These are phyloP conservation scores for Fragilariopsis cylindrus DNA, from an alignment of 108 stramenopile genomes.

Conservation along the genomic window DNA sequence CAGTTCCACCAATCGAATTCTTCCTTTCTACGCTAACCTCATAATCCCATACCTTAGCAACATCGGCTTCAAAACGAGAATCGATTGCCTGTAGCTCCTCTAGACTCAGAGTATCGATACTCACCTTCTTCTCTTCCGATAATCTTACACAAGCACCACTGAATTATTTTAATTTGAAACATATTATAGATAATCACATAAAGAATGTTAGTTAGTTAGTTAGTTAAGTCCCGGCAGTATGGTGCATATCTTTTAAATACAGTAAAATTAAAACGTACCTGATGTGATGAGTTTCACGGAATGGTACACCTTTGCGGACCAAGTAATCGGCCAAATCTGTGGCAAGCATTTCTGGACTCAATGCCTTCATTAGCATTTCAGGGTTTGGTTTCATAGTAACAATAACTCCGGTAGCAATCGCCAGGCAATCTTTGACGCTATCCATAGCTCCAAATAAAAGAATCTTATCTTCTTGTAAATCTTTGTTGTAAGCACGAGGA, in stretches of 20 bases:
- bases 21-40: constrained; percentile 91
- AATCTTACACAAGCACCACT: constrained; percentile 88
- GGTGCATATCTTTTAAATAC: background rate
- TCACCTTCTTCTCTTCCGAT: constrained; percentile 78
- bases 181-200: background rate
- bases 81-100: constrained; percentile 85
- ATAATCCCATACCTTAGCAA: constrained; percentile 88
- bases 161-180: background rate
- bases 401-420: constrained; percentile 96
- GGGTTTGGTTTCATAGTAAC: constrained; percentile 92
- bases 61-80: constrained; percentile 86
- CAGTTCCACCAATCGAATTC: constrained; percentile 83
- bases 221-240: constrained; percentile 5
- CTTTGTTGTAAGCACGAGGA: constrained; percentile 99
- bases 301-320: constrained; percentile 98
- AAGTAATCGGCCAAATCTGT: constrained; percentile 99
- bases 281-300: constrained; percentile 99
- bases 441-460: constrained; percentile 94
- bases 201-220: constrained; percentile 3
- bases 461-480: constrained; percentile 99
- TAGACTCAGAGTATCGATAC: constrained; percentile 77
- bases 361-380: constrained; percentile 79
- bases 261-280: constrained; percentile 34
- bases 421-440: constrained; percentile 94
- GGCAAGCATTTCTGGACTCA: constrained; percentile 98